These are phyloP conservation scores for Prunus salicina DNA, from an alignment of 306 rosid genomes.

Conservation along the genomic window DNA sequence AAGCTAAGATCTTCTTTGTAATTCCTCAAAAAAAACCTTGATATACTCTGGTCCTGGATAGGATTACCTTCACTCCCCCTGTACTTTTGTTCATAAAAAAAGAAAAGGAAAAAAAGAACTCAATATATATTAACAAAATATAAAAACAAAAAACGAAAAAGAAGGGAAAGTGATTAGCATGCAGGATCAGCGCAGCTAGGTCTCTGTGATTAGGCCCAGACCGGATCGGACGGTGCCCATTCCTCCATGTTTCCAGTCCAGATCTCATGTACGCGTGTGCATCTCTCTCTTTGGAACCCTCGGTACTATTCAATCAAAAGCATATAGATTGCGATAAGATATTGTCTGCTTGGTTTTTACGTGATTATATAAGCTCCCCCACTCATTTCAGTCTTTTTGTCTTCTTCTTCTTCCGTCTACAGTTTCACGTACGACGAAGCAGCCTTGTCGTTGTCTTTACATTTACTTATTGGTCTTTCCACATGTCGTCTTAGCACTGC, in stretches of 20 bases:
- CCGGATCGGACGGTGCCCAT: conserved; percentile 15
- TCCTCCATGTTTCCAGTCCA: conserved; percentile 20
- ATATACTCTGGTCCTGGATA: accelerated
- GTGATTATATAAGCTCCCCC: background rate
- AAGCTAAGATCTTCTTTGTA: too few species aligned
- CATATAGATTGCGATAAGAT: conserved; percentile 37
- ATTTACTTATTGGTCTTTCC: background rate
- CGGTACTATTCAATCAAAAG: background rate
- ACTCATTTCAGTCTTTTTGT: conserved; percentile 6
- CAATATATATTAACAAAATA: too few species aligned
- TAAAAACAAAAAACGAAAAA: background rate
- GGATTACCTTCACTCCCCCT: accelerated
- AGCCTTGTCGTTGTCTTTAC: background rate
- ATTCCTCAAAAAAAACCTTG: too few species aligned
- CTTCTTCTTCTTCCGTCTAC: conserved; percentile 13
- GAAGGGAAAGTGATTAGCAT: background rate
- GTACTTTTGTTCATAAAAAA: too few species aligned
- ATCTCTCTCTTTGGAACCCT: background rate
- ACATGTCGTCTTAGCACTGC: background rate
- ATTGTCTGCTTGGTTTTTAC: conserved; percentile 29
- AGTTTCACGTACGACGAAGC: background rate
- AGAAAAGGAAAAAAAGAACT: too few species aligned
- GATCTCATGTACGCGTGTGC: conserved; percentile 14
- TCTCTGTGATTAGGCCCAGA: background rate
- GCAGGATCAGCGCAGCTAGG: background rate